Evolutionary conservation across 352 stramenopile genomes (phyloP).

Genomic region (Globisporangium mamillatum): DNA sequence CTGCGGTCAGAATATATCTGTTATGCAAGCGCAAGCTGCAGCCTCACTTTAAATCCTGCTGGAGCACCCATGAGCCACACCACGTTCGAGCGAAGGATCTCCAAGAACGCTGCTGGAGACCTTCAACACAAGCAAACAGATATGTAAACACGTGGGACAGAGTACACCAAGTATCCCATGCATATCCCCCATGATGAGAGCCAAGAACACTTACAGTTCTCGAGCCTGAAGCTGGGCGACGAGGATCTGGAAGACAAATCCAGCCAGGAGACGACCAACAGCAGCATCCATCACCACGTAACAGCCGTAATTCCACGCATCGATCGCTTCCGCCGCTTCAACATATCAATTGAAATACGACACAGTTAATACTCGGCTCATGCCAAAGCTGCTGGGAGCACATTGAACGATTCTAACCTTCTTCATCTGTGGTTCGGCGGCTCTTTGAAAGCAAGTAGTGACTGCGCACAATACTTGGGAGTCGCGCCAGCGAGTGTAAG

Average conservation of each 20-base stretch:
- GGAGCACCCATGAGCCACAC: slow-evolving; percentile 74
- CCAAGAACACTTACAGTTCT: slow-evolving; percentile 9
- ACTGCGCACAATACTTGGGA: slow-evolving; percentile 22
- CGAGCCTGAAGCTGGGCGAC: neutral
- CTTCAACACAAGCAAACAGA: slow-evolving; percentile 20
- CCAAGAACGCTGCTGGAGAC: slow-evolving; percentile 34
- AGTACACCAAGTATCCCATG: too few relatives aligned
- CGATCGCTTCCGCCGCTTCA: slow-evolving; percentile 27
- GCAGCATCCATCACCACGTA: slow-evolving; percentile 31
- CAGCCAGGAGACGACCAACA: slow-evolving; percentile 15
- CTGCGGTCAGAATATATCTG: neutral
- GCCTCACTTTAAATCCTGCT: slow-evolving; percentile 66
- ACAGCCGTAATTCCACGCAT: slow-evolving; percentile 34
- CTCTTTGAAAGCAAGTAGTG: slow-evolving; percentile 26
- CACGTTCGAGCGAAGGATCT: slow-evolving; percentile 51
- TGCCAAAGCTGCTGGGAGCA: neutral
- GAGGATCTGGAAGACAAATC: slow-evolving; percentile 12
- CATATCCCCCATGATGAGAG: neutral
- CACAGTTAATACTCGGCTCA: neutral
- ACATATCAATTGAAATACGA: neutral
- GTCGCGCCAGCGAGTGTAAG: slow-evolving; percentile 26
- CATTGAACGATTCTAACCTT: slow-evolving; percentile 24
- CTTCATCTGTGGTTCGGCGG: slow-evolving; percentile 24
- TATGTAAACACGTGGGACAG: neutral
- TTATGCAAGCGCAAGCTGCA: neutral